These are phyloP conservation scores for Dalbergia cochinchinensis DNA, from an alignment of 306 rosid genomes.

Conservation along the genomic window DNA sequence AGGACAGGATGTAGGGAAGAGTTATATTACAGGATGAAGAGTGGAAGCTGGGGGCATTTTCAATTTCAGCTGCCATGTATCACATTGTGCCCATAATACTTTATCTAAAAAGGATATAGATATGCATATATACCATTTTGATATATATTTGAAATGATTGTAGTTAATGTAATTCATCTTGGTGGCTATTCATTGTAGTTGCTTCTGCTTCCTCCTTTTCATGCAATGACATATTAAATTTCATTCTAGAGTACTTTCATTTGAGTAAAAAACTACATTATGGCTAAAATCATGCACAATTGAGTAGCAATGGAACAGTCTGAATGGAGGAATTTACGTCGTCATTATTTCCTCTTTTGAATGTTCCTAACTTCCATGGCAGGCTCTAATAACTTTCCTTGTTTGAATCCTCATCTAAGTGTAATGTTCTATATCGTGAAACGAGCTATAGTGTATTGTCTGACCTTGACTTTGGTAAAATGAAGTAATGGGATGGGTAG, in stretches of 20 bases:
- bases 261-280: not conserved
- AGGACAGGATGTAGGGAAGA: too few relatives aligned
- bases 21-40: too few relatives aligned
- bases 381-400: slow-evolving; percentile 5
- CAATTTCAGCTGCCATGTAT: too few relatives aligned
- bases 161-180: not conserved
- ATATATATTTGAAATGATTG: not conserved
- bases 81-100: not conserved
- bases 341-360: not conserved
- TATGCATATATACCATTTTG: not conserved
- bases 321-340: not conserved
- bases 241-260: not conserved
- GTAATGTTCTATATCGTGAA: slow-evolving; percentile 19
- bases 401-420: not conserved
- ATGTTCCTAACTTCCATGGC: slow-evolving; percentile 3
- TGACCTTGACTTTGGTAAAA: slow-evolving; percentile 24
- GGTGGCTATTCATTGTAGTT: not conserved
- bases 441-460: not conserved
- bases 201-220: not conserved
- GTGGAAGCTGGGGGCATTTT: too few relatives aligned
- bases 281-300: not conserved
- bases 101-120: not conserved
- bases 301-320: not conserved
- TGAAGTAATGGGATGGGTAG: slow-evolving; percentile 17
- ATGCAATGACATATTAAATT: not conserved